These are phyloP conservation scores for Urostyla sp. DNA, from an alignment of 73 alveolate species.

Conservation along the genomic window DNA sequence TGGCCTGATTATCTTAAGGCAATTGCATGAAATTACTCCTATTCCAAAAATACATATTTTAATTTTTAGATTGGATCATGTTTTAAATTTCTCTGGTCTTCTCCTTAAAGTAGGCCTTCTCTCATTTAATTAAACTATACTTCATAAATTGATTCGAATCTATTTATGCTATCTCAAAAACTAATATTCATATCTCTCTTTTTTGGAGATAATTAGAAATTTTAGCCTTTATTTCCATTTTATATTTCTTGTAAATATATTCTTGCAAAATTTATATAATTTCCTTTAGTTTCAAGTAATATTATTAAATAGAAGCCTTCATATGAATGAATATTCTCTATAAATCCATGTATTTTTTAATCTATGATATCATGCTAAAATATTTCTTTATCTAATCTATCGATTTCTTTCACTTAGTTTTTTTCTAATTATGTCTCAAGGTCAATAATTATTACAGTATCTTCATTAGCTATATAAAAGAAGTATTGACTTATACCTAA, in stretches of 20 bases:
- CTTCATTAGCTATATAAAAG: slow-evolving; percentile 29
- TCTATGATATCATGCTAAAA: not conserved
- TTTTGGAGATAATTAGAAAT: too few species aligned
- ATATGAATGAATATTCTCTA: not conserved
- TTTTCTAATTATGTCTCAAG: slow-evolving; percentile 13
- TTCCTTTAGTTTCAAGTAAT: slow-evolving; percentile 30
- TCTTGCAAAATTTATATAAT: slow-evolving; percentile 34
- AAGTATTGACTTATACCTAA: slow-evolving; percentile 24
- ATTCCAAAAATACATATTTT: not conserved
- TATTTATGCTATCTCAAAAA: too few species aligned
- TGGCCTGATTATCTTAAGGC: slow-evolving; percentile 45
- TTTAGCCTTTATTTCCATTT: not conserved
- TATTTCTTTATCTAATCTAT: not conserved
- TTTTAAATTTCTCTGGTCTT: slow-evolving; percentile 26
- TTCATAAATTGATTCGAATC: too few species aligned
- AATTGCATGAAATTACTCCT: not conserved
- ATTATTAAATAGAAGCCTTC: slow-evolving; percentile 1
- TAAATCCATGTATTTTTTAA: slow-evolving; percentile 24
- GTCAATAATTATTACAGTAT: slow-evolving; percentile 24
- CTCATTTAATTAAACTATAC: too few species aligned
- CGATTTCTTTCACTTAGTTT: not conserved
- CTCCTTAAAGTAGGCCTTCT: not conserved
- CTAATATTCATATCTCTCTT: too few species aligned
- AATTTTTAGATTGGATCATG: slow-evolving; percentile 51
- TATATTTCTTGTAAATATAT: slow-evolving; percentile 32